Percentiles rank a stretch among this genome's conserved stretches.
Conservation (phyloP, 768 basidiomycete genomes). For the Sporobolomyces phaffii region DNA sequence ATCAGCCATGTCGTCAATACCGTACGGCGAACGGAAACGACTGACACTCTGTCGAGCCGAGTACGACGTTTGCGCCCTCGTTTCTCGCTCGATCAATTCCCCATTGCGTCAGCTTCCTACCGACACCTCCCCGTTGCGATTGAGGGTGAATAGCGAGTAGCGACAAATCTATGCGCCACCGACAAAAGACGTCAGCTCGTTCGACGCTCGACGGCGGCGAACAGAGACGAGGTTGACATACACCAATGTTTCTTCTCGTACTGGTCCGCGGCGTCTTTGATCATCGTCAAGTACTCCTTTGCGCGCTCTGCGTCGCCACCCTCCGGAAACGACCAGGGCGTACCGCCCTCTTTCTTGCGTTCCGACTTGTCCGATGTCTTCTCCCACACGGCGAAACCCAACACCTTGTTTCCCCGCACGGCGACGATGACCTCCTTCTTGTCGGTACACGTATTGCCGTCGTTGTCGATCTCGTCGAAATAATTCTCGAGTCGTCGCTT, state of each 20-base stretch:
- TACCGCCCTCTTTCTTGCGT: not conserved
- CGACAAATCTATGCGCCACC: not conserved
- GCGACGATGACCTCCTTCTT: conserved; percentile 3
- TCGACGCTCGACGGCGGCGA: not conserved
- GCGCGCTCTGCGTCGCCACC: not conserved
- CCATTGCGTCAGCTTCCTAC: not conserved
- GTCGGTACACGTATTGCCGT: not conserved
- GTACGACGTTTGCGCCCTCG: not conserved
- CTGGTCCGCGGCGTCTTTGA: not conserved
- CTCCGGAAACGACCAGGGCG: not conserved
- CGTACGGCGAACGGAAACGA: not conserved
- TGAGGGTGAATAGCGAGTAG: not conserved
- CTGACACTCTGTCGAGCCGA: conserved; percentile 4
- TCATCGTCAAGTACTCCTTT: not conserved
- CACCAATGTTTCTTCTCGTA: conserved; percentile 11
- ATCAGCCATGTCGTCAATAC: not conserved
- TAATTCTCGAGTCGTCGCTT: conserved; percentile 3
- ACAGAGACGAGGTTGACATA: not conserved
- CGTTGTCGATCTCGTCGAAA: conserved; percentile 4
- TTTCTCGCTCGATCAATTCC: not conserved
- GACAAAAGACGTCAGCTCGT: not conserved
- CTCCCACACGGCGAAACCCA: not conserved
- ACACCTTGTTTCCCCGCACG: not conserved
- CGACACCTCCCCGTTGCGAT: not conserved
- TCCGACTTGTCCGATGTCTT: not conserved